Conservation (phyloP, 129 eudicot species). For the Artemisia tridentata region DNA sequence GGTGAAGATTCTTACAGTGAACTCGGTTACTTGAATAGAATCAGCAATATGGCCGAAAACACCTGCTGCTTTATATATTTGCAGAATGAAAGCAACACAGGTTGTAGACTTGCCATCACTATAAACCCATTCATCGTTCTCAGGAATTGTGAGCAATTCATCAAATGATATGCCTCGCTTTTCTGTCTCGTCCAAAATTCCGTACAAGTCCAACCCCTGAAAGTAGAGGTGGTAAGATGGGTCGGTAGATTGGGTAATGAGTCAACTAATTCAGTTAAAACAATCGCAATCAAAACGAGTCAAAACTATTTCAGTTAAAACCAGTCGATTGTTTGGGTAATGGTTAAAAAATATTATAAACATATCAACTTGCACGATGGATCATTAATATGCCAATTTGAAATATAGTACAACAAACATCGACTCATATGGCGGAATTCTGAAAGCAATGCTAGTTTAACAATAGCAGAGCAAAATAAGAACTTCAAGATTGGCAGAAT, state of each 20-base stretch:
- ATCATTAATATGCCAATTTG: not conserved
- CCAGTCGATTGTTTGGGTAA: not conserved
- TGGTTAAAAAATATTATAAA: no score
- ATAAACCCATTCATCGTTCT: conserved; percentile 95
- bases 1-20: conserved; percentile 60
- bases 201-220: conserved; percentile 88
- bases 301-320: no score
- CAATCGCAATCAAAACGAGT: no score
- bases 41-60: conserved; percentile 66
- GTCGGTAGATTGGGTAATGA: not conserved
- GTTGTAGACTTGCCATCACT: conserved; percentile 99
- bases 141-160: conserved; percentile 91
- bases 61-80: conserved; percentile 96
- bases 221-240: conserved; percentile 14
- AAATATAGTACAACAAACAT: not conserved
- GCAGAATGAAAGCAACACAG: conserved; percentile 92
- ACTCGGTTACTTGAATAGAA: conserved; percentile 97
- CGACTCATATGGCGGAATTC: not conserved
- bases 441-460: no score
- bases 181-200: conserved; percentile 75
- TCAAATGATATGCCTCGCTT: conserved; percentile 82
- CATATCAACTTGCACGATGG: no score
- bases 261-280: not conserved
- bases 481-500: conserved; percentile 15
- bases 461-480: no score